Percentiles rank a stretch among this genome's conserved stretches.
Conservation (phyloP, 768 basidiomycete species). For the Rhizopogon salebrosus region DNA sequence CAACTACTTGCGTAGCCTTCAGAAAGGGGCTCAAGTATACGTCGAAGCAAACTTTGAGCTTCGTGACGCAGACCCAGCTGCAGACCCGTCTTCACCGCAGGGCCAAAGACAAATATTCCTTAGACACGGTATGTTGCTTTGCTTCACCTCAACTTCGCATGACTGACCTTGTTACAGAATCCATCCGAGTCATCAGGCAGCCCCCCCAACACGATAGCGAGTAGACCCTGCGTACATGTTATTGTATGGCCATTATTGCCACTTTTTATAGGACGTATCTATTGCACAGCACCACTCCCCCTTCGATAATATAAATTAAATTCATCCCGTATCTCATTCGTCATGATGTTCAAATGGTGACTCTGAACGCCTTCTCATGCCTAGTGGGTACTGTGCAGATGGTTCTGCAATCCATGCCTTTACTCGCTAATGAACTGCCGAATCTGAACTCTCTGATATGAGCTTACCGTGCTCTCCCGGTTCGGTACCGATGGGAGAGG, state of each 20-base stretch:
- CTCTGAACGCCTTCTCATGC: constrained; percentile 32
- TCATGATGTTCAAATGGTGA: constrained; percentile 39
- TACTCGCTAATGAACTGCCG: constrained; percentile 20
- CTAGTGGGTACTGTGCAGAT: constrained; percentile 18
- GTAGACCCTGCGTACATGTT: not conserved
- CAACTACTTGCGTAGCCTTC: constrained; percentile 57
- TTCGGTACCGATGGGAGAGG: constrained; percentile 25
- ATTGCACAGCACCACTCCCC: not conserved
- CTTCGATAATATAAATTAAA: constrained; percentile 15
- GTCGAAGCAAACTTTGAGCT: constrained; percentile 79
- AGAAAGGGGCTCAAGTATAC: constrained; percentile 71
- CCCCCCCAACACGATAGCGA: constrained; percentile 19
- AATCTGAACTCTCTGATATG: constrained; percentile 18
- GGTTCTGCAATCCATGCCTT: constrained; percentile 32
- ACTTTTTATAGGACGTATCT: not conserved
- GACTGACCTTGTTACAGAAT: constrained; percentile 36
- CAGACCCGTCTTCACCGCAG: constrained; percentile 61
- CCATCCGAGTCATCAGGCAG: constrained; percentile 41
- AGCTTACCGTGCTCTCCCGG: constrained; percentile 25
- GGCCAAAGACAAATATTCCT: constrained; percentile 82
- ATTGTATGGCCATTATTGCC: not conserved
- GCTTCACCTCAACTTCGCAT: not conserved
- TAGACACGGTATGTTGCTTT: constrained; percentile 54
- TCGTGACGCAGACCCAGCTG: constrained; percentile 60
- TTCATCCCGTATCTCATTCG: constrained; percentile 11